A percentile compares a stretch with the other conserved stretches of the same genome.
phyloP scores from a whole-genome alignment of 257 asterid genomes.

The Ilex asprella region DNA sequence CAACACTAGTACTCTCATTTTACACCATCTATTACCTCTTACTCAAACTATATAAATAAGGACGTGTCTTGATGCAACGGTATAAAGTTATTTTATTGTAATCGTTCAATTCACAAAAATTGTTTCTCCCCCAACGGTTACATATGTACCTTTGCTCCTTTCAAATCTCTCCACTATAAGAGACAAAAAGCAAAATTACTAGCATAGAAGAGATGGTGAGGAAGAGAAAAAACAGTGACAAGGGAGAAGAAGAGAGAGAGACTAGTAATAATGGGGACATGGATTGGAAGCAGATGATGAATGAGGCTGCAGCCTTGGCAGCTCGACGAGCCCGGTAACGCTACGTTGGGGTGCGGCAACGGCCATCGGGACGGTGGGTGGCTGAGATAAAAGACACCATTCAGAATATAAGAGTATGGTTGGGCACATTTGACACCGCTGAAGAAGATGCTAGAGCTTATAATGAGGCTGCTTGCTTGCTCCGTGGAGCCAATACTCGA shows the following conservation, averaged over 20 bases:
- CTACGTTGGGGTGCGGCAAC: constrained; percentile 14
- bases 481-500: constrained; percentile 12
- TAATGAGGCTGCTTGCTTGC: constrained; percentile 20
- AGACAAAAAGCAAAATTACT: background rate
- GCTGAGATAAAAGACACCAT: constrained; percentile 19
- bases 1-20: background rate
- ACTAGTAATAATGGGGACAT: constrained; percentile 1
- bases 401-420: constrained; percentile 18
- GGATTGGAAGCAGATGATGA: constrained; percentile 3
- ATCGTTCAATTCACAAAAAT: background rate
- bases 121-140: too few relatives aligned
- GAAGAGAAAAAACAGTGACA: constrained; percentile 3
- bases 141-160: too few relatives aligned
- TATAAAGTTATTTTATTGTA: background rate
- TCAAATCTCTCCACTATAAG: too few relatives aligned
- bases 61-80: background rate
- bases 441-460: constrained; percentile 22
- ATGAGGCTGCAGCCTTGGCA: constrained; percentile 4
- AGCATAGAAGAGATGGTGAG: background rate
- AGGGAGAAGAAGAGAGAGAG: constrained; percentile 1
- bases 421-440: constrained; percentile 17
- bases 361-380: constrained; percentile 20
- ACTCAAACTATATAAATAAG: background rate
- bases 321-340: constrained; percentile 6
- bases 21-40: background rate